Conservation (phyloP, 75 land plant genomes). For the Sequoia sempervirens region DNA sequence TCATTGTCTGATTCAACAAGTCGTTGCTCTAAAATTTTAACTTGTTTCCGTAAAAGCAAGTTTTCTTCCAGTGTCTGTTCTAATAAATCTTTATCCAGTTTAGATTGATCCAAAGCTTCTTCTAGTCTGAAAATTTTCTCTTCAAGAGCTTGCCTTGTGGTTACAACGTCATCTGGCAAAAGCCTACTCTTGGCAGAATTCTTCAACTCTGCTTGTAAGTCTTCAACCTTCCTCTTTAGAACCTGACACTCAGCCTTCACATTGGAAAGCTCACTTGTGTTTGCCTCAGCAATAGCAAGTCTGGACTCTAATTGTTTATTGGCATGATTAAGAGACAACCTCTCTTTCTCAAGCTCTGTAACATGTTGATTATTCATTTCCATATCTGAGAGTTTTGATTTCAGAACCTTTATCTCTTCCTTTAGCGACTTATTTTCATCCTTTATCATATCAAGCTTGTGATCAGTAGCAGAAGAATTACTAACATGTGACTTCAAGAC, state of each 20-base stretch:
- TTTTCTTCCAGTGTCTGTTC: conserved; percentile 53
- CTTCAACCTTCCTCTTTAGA: conserved; percentile 52
- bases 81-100: conserved; percentile 38
- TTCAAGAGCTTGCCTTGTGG: conserved; percentile 34
- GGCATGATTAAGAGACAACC: conserved; percentile 29
- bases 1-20: conserved; percentile 78
- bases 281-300: conserved; percentile 42
- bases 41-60: conserved; percentile 53
- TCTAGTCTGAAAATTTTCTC: conserved; percentile 60
- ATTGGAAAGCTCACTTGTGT: conserved; percentile 35
- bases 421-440: conserved; percentile 49
- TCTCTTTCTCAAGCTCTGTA: conserved; percentile 45
- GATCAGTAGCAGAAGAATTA: conserved; percentile 4
- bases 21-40: conserved; percentile 67
- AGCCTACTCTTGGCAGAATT: conserved; percentile 9
- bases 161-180: background rate
- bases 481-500: conserved; percentile 10
- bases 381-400: conserved; percentile 38
- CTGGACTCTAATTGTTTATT: conserved; percentile 44
- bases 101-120: conserved; percentile 52
- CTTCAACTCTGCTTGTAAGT: conserved; percentile 46
- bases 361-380: conserved; percentile 33
- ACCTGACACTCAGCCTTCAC: conserved; percentile 47
- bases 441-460: conserved; percentile 39
- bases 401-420: conserved; percentile 49